Evolutionary conservation across 1,139 yeast species (phyloP).

Genomic region (Suhomyces guaymorum): DNA sequence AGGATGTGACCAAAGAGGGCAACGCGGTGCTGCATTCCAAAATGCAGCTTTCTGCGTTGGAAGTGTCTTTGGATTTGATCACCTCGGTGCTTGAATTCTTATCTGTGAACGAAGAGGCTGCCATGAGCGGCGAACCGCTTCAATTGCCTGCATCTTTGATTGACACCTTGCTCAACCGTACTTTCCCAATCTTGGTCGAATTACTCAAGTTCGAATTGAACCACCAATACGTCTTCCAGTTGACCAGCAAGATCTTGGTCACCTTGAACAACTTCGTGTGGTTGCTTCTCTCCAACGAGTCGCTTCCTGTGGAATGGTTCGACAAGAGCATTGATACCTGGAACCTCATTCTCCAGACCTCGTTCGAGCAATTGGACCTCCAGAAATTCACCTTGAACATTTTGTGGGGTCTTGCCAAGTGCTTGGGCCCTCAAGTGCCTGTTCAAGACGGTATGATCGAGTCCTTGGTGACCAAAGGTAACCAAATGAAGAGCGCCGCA

Average conservation of each 20-base stretch:
- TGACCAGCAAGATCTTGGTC: constrained; percentile 56
- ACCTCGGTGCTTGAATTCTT: constrained; percentile 71
- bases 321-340: constrained; percentile 36
- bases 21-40: constrained; percentile 43
- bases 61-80: constrained; percentile 69
- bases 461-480: constrained; percentile 26
- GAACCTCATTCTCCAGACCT: constrained; percentile 29
- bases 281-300: constrained; percentile 42
- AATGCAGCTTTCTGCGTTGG: constrained; percentile 61
- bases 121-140: constrained; percentile 20
- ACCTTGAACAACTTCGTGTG: constrained; percentile 72
- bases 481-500: constrained; percentile 14
- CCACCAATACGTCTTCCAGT: constrained; percentile 30
- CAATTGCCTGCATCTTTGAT: constrained; percentile 25
- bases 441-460: constrained; percentile 24
- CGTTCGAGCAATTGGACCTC: constrained; percentile 26
- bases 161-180: constrained; percentile 28
- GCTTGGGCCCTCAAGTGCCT: constrained; percentile 39
- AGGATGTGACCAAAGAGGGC: constrained; percentile 18
- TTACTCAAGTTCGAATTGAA: constrained; percentile 35
- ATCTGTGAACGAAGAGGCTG: constrained; percentile 30
- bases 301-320: constrained; percentile 42
- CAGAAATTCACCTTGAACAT: constrained; percentile 56
- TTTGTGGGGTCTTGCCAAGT: constrained; percentile 60
- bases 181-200: constrained; percentile 44